Conservation (phyloP, 1,284 basidiomycete species). For the Cronartium ribicola region DNA sequence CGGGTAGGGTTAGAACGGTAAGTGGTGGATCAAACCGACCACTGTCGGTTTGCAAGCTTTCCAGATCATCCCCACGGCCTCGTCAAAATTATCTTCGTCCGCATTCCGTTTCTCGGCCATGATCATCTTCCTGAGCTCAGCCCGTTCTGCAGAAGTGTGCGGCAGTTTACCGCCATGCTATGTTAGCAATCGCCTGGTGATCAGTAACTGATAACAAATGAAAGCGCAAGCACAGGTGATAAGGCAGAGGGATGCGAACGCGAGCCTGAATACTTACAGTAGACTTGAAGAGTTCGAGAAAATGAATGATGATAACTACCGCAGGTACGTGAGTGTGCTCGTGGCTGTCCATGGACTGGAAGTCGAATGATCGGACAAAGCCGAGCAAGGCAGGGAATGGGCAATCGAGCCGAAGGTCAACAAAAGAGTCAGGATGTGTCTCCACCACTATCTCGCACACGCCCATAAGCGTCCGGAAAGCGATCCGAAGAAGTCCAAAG, state of each 20-base stretch:
- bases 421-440: conserved; percentile 77
- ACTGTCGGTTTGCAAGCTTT: conserved; percentile 62
- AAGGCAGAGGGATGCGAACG: background rate
- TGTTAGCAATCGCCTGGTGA: conserved; percentile 45
- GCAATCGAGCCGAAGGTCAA: conserved; percentile 79
- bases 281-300: conserved; percentile 73
- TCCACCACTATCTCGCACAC: conserved; percentile 67
- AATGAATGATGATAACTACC: conserved; percentile 76
- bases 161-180: conserved; percentile 67
- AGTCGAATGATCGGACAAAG: conserved; percentile 67
- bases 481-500: conserved; percentile 1
- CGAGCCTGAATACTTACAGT: conserved; percentile 56
- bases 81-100: conserved; percentile 96
- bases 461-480: too few species aligned
- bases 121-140: conserved; percentile 69
- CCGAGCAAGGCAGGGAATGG: conserved; percentile 77
- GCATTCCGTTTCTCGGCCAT: conserved; percentile 62
- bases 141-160: conserved; percentile 64
- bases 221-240: background rate
- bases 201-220: background rate
- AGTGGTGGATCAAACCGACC: conserved; percentile 62
- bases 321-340: conserved; percentile 84
- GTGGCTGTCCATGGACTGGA: conserved; percentile 71
- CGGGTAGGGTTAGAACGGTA: conserved; percentile 17
- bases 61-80: conserved; percentile 62